A percentile compares a stretch with the other conserved stretches of the same genome.
Conservation (phyloP, 1,139 yeast species). For the Diutina siamensis region DNA sequence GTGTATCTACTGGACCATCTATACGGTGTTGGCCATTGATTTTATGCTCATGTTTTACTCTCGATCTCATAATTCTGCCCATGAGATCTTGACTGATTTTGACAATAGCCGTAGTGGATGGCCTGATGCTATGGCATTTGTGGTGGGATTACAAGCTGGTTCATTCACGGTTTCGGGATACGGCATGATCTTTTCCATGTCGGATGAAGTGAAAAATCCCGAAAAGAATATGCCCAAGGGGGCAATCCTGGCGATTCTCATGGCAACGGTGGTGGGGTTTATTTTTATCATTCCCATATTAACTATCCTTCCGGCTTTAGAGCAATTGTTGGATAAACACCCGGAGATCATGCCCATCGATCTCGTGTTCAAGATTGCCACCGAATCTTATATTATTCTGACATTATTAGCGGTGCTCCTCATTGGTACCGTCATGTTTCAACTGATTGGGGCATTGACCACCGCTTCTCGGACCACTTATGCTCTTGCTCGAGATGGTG, state of each 20-base stretch:
- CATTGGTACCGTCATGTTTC: conserved; percentile 63
- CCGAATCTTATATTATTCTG: conserved; percentile 56
- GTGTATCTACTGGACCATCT: conserved; percentile 64
- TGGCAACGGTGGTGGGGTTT: conserved; percentile 57
- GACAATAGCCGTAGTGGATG: conserved; percentile 55
- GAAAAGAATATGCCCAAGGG: conserved; percentile 74
- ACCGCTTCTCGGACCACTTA: conserved; percentile 82
- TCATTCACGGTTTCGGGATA: conserved; percentile 74
- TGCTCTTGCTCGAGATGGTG: conserved; percentile 85
- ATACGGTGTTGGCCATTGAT: conserved; percentile 61
- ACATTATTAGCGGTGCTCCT: conserved; percentile 55
- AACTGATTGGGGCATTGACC: conserved; percentile 69
- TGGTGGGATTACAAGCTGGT: conserved; percentile 68
- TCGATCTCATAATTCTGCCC: conserved; percentile 45
- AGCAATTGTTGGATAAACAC: conserved; percentile 41
- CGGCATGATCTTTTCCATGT: conserved; percentile 71
- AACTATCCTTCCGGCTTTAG: conserved; percentile 57
- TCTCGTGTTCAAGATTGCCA: conserved; percentile 56
- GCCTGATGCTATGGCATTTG: conserved; percentile 54
- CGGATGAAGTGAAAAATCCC: conserved; percentile 72
- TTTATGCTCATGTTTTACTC: conserved; percentile 49
- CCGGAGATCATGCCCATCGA: conserved; percentile 59
- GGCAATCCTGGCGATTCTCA: conserved; percentile 49
- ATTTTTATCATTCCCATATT: conserved; percentile 63
- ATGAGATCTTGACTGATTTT: conserved; percentile 52